Percentiles rank a stretch among this genome's conserved stretches.
Evolutionary conservation across 116 monocot genomes (phyloP).

Genomic region (Dioscorea cayenensis): DNA sequence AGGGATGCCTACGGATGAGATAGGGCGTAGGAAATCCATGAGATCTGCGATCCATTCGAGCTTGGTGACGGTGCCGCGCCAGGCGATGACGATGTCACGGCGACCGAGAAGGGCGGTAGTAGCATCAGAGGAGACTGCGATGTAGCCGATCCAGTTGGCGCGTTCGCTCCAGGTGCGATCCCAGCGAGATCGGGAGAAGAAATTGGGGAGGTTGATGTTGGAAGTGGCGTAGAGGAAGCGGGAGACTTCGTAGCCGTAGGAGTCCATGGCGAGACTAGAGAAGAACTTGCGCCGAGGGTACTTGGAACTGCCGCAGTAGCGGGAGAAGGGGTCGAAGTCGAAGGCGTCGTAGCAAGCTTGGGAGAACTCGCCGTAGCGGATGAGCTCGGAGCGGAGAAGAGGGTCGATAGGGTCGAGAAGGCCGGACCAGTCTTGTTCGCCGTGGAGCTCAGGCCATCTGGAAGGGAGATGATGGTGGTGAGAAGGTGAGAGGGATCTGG

Average conservation of each 20-base stretch:
- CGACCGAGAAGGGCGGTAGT: constrained; percentile 47
- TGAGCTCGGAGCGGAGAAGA: constrained; percentile 69
- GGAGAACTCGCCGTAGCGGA: constrained; percentile 79
- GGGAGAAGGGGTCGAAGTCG: constrained; percentile 71
- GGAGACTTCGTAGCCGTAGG: constrained; percentile 47
- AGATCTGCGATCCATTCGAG: constrained; percentile 77
- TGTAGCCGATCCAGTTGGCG: constrained; percentile 91
- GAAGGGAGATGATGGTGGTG: neutral
- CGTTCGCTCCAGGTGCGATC: constrained; percentile 44
- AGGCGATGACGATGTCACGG: constrained; percentile 62
- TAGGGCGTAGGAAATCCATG: constrained; percentile 61
- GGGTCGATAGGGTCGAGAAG: constrained; percentile 83
- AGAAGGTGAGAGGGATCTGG: too few relatives aligned
- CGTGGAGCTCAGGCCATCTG: constrained; percentile 72
- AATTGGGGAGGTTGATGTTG: constrained; percentile 56
- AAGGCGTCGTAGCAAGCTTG: constrained; percentile 91
- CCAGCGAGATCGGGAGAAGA: constrained; percentile 35
- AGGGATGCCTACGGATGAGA: constrained; percentile 45
- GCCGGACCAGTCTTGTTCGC: constrained; percentile 61
- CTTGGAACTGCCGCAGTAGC: constrained; percentile 76
- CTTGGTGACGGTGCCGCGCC: constrained; percentile 80
- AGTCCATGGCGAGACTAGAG: constrained; percentile 32
- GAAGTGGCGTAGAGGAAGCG: constrained; percentile 87
- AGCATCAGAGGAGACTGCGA: constrained; percentile 72
- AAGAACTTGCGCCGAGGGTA: constrained; percentile 64